Evolutionary conservation across 257 asterid species (phyloP).

Genomic region (Solanum chaucha): DNA sequence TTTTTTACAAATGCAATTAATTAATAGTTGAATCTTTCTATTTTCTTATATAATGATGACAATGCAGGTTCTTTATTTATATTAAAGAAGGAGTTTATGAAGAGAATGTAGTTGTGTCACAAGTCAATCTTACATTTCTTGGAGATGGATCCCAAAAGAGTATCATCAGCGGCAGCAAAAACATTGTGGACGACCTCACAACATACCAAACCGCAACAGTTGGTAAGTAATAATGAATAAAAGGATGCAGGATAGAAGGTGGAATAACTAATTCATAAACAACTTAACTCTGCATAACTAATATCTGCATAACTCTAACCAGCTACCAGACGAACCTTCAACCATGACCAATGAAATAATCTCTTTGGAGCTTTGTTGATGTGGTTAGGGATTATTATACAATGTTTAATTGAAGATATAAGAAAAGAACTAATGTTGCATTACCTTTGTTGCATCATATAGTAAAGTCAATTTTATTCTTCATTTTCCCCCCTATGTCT

Average conservation of each 20-base stretch:
- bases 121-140: constrained; percentile 55
- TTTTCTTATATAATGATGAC: neutral
- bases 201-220: constrained; percentile 79
- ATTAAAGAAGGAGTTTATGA: constrained; percentile 66
- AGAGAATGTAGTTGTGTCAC: constrained; percentile 53
- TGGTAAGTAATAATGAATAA: constrained; percentile 25
- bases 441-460: neutral
- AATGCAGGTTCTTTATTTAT: constrained; percentile 55
- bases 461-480: neutral
- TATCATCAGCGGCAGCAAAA: constrained; percentile 63
- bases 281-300: neutral
- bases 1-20: neutral
- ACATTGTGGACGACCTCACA: constrained; percentile 59
- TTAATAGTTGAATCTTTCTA: neutral
- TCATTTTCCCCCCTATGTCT: neutral
- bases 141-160: constrained; percentile 95
- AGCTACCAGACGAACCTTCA: neutral
- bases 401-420: neutral
- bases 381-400: neutral
- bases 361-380: neutral
- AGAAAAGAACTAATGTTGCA: neutral
- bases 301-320: neutral
- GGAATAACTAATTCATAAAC: neutral
- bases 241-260: neutral
- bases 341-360: neutral